phyloP scores from a whole-genome alignment of 139 green algal species.

The Tetraselmis striata region DNA sequence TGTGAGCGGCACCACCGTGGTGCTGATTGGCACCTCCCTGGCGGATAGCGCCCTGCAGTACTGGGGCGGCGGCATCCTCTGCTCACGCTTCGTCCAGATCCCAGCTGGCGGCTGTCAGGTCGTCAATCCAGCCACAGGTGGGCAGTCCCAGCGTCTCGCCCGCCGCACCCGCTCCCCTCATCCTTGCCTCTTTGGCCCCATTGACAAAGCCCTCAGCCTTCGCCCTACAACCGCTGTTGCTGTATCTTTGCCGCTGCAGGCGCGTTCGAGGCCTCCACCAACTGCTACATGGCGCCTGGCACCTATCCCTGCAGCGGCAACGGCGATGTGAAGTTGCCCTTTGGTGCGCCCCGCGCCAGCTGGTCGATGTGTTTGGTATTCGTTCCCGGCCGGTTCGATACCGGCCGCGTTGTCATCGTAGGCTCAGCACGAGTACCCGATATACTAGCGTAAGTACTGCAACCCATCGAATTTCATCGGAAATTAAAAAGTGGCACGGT shows the following conservation, averaged over 20 bases:
- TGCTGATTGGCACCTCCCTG: neutral
- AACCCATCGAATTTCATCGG: too few species aligned
- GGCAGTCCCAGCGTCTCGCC: too few species aligned
- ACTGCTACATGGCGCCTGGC: constrained; percentile 15
- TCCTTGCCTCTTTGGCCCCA: too few species aligned
- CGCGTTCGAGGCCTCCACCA: constrained; percentile 15
- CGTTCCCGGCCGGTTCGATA: too few species aligned
- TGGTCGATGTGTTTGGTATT: too few species aligned
- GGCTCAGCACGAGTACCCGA: too few species aligned
- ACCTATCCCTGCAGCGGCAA: constrained; percentile 35
- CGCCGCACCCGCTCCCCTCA: too few species aligned
- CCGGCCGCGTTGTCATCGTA: too few species aligned
- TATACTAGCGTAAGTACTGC: too few species aligned
- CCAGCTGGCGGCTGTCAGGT: constrained; percentile 8
- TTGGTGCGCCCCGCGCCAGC: too few species aligned
- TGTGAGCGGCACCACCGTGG: neutral
- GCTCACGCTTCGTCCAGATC: constrained; percentile 44
- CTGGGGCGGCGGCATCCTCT: constrained; percentile 72
- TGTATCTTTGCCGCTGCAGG: too few species aligned
- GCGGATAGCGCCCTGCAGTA: constrained; percentile 18
- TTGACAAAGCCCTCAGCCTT: constrained; percentile 2
- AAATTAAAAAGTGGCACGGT: too few species aligned
- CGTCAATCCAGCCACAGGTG: neutral
- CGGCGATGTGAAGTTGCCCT: constrained; percentile 54
- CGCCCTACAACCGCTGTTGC: neutral